Evolutionary conservation across 176 grass and related monocot species (phyloP), one percentile per base, ranked within the genome.

Genomic region (Carex kokanica): DNA sequence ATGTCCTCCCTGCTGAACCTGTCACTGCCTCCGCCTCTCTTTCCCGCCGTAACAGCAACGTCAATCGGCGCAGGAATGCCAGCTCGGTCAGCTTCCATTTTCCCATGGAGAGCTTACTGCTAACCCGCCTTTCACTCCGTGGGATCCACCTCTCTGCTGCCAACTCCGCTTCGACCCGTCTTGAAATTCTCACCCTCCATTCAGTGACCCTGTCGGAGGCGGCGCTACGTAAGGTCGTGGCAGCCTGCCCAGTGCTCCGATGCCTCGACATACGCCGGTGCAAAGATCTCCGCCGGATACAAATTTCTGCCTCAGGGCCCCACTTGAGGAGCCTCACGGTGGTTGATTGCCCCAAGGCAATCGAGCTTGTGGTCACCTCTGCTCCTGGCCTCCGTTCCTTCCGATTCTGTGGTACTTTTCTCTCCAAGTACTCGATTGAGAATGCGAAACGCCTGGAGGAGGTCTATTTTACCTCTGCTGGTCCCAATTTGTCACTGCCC

Each of bases 281-380:
- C 78, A 81, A 86, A 0, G 87, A 89, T 16, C 90, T 97, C 40
- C 88, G 90, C n/a, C 87, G 87, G 6, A 66, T 97, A 63, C 83
- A 87, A 64, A 91, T 94, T 66, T 86, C 82, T 4, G 29, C 69
- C 21, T 80, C 68, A 1, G 83, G 90, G 3, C 65, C 62, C 77
- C 89, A 87, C n/a, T 86, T 98, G 64, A 87, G 79, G 70, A 94
- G 84, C 21, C 87, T 97, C 73, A 90, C 95, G 32, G 63, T 98
- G 85, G 87, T 94, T 5, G 92, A 94, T 69, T 98, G 95, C 85
- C 87, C 87, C 60, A 90, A 87, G 65, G 84, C 87, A 45, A 84
- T 84, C 31, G 90, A 91, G 60, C 77, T 97, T n/a, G 68, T 86
- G 0, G 53, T 92, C 12, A 86, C 88, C 0, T 49, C 64, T 8